Evolutionary conservation across 2,329 filamentous ascomycete species (phyloP).

Genomic region (Lasiodiplodia sp.): DNA sequence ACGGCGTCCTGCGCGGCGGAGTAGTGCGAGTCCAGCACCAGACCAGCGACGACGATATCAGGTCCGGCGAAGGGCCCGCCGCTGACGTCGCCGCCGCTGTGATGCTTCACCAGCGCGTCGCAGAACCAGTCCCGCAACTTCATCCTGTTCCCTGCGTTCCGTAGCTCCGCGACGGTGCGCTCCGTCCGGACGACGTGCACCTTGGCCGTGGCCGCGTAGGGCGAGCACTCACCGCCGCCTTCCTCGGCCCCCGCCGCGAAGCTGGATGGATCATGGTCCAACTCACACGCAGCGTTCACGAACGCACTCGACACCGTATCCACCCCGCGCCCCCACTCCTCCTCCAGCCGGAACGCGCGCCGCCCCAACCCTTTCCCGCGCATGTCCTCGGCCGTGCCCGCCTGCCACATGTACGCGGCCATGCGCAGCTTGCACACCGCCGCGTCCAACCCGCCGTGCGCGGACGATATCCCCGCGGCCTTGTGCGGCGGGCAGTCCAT

Average conservation of each 20-base stretch:
- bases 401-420: constrained; percentile 47
- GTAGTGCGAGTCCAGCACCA: constrained; percentile 43
- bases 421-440: constrained; percentile 44
- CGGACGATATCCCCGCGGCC: constrained; percentile 36
- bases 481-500: constrained; percentile 43
- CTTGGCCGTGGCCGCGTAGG: constrained; percentile 36
- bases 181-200: constrained; percentile 39
- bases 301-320: constrained; percentile 40
- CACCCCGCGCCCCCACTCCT: constrained; percentile 36
- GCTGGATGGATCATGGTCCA: background rate
- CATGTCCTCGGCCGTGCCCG: constrained; percentile 44
- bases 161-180: constrained; percentile 38
- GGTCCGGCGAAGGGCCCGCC: constrained; percentile 35
- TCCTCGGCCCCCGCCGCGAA: constrained; percentile 4
- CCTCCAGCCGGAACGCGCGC: constrained; percentile 42
- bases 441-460: constrained; percentile 41
- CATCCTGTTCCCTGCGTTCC: constrained; percentile 28
- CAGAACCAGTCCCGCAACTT: constrained; percentile 36
- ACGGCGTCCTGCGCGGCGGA: constrained; percentile 35
- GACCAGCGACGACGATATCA: constrained; percentile 40
- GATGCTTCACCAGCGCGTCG: constrained; percentile 36
- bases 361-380: constrained; percentile 38
- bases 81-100: constrained; percentile 30
- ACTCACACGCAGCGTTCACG: constrained; percentile 29
- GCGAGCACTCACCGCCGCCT: constrained; percentile 17